Conservation (phyloP, 2,329 filamentous ascomycete species). For the Fusarium nematophilum region DNA sequence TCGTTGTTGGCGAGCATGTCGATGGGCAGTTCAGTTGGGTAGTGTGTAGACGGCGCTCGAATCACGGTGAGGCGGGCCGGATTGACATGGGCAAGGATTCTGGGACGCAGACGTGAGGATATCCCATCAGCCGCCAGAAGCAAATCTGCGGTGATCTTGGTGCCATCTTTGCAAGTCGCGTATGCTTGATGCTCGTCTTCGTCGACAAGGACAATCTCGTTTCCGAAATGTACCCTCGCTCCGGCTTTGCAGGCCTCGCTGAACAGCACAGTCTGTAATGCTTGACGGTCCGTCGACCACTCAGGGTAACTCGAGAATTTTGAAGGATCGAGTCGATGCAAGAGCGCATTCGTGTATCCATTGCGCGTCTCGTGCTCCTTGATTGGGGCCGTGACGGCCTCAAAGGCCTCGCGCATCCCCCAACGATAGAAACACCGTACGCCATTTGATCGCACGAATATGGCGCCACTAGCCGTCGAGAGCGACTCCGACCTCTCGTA, state of each 20-base stretch:
- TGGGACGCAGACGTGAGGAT: slow-evolving; percentile 3
- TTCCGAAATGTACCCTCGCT: slow-evolving; percentile 6
- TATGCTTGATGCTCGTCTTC: not conserved
- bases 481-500: slow-evolving; percentile 2
- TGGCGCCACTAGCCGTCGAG: not conserved
- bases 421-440: slow-evolving; percentile 8
- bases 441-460: slow-evolving; percentile 1
- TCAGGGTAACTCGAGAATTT: slow-evolving; percentile 2
- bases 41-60: slow-evolving; percentile 11
- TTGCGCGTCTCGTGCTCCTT: not conserved
- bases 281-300: slow-evolving; percentile 8
- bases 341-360: not conserved
- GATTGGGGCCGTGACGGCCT: slow-evolving; percentile 2
- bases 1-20: not conserved
- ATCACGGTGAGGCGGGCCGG: not conserved
- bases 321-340: not conserved
- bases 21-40: slow-evolving; percentile 3
- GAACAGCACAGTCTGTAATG: not conserved
- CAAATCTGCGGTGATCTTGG: not conserved
- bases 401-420: slow-evolving; percentile 10
- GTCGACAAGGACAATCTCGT: not conserved
- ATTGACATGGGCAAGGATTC: not conserved
- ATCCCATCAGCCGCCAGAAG: slow-evolving; percentile 10
- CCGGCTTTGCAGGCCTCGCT: slow-evolving; percentile 4
- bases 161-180: slow-evolving; percentile 3